Evolutionary conservation across 2,329 filamentous ascomycete genomes (phyloP).

Genomic region (Colletotrichum spaethianum): DNA sequence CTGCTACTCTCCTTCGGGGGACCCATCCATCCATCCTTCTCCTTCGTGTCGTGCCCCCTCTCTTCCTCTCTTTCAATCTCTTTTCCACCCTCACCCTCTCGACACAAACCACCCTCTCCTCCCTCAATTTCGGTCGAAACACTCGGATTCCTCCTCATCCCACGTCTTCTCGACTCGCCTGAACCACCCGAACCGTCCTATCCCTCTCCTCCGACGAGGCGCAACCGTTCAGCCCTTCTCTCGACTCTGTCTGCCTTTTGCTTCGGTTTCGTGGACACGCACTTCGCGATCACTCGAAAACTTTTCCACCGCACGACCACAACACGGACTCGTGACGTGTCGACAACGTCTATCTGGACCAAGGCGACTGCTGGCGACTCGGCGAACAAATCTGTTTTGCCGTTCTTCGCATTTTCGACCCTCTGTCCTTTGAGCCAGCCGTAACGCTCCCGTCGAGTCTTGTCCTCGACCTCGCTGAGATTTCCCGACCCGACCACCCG

Average conservation of each 20-base stretch:
- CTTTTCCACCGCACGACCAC: conserved; percentile 35
- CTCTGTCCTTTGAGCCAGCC: conserved; percentile 14
- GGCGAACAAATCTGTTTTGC: conserved; percentile 5
- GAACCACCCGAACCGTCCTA: conserved; percentile 43
- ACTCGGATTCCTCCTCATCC: conserved; percentile 31
- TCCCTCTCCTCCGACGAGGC: conserved; percentile 49
- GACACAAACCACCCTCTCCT: conserved; percentile 33
- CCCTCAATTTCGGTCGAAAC: conserved; percentile 37
- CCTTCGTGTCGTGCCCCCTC: conserved; percentile 42
- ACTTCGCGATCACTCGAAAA: conserved; percentile 42
- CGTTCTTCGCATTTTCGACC: conserved; percentile 17
- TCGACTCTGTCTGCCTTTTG: conserved; percentile 43
- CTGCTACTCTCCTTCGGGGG: conserved; percentile 31
- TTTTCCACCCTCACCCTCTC: conserved; percentile 38
- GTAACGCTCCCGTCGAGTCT: conserved; percentile 24
- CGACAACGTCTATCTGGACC: not conserved
- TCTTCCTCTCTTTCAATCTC: conserved; percentile 43
- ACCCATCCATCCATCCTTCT: conserved; percentile 40
- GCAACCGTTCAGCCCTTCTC: conserved; percentile 46
- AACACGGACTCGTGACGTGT: conserved; percentile 16
- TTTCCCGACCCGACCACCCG: conserved; percentile 17
- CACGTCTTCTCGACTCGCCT: conserved; percentile 38
- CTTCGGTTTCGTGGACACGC: conserved; percentile 41
- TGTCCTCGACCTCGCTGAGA: conserved; percentile 13
- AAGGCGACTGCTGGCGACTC: not conserved